These are phyloP conservation scores for Carex sylvatica DNA, from an alignment of 202 grass and related monocot species.

Conservation along the genomic window DNA sequence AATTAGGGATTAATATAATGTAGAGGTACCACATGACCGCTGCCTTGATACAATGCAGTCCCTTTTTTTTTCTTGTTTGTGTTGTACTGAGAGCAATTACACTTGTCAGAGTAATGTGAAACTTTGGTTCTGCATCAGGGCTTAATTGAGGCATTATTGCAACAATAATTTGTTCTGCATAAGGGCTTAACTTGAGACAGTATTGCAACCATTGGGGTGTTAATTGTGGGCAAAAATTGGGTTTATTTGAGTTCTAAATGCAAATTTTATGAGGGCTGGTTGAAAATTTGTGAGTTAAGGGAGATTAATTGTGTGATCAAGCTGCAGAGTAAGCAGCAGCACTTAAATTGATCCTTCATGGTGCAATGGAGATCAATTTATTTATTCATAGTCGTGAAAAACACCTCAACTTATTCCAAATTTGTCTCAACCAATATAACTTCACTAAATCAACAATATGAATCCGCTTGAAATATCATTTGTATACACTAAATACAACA, in stretches of 20 bases:
- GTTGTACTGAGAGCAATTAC: not conserved
- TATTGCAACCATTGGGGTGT: not conserved
- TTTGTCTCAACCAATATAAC: not conserved
- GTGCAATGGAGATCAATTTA: conserved; percentile 7
- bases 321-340: not conserved
- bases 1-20: not conserved
- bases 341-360: not conserved
- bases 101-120: not conserved
- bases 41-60: not conserved
- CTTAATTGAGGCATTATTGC: not conserved
- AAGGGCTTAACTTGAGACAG: not conserved
- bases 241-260: not conserved
- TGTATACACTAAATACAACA: not conserved
- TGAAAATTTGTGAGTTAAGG: not conserved
- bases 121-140: not conserved
- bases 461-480: not conserved
- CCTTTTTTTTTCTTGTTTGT: not conserved
- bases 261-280: not conserved
- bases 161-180: not conserved
- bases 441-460: conserved; percentile 2
- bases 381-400: not conserved
- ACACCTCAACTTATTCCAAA: not conserved
- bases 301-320: not conserved
- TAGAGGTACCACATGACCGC: not conserved
- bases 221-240: not conserved